Conservation (phyloP, 805 yeast species). For the Zygoascus ofunaensis region DNA sequence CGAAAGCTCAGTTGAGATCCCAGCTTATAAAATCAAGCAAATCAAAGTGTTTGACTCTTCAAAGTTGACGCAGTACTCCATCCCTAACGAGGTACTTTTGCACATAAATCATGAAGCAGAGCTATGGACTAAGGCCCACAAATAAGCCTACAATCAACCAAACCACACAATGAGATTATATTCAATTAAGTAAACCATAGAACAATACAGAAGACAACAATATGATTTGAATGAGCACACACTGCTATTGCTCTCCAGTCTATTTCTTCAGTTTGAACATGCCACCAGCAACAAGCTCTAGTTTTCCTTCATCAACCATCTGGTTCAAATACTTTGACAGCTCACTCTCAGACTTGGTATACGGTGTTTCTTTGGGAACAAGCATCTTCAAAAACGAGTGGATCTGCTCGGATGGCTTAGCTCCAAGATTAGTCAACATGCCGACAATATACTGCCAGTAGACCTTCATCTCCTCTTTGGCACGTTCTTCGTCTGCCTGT, state of each 20-base stretch:
- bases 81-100: slow-evolving; percentile 2
- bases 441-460: slow-evolving; percentile 45
- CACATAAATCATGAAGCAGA: neutral
- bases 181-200: too few relatives aligned
- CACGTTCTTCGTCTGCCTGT: slow-evolving; percentile 24
- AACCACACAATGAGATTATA: too few relatives aligned
- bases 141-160: too few relatives aligned
- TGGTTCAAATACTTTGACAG: slow-evolving; percentile 35
- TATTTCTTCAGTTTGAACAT: slow-evolving; percentile 22
- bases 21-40: neutral
- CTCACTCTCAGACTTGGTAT: slow-evolving; percentile 32
- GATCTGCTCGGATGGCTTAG: slow-evolving; percentile 39
- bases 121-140: neutral
- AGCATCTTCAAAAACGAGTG: slow-evolving; percentile 46
- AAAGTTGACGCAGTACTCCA: neutral
- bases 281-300: slow-evolving; percentile 29
- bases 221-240: too few relatives aligned
- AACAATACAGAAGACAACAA: too few relatives aligned
- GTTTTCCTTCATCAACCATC: slow-evolving; percentile 38
- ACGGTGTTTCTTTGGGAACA: slow-evolving; percentile 45
- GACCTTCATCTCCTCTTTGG: slow-evolving; percentile 28
- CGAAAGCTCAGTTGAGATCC: slow-evolving; percentile 1
- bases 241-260: neutral
- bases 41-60: slow-evolving; percentile 7
- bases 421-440: slow-evolving; percentile 50